Evolutionary conservation across 176 grass and related monocot genomes (phyloP), one percentile per base, ranked within the genome.

Genomic region (Oryza meyeriana): DNA sequence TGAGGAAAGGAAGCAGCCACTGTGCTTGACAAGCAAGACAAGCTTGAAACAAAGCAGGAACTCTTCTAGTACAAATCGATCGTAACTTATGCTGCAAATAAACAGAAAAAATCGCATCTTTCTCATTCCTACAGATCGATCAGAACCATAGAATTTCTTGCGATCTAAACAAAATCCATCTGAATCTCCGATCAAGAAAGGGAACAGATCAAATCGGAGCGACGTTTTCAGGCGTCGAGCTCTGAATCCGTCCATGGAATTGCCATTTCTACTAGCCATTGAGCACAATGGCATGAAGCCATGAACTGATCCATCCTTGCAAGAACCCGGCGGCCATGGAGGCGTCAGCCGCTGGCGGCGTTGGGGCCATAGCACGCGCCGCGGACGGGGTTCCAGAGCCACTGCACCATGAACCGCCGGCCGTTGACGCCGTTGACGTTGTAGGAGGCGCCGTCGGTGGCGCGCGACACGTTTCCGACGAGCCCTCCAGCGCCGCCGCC

Each of bases 371-470:
- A 90, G 65, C 93, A 99, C 64, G 75, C 68, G 39, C 80, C 77
- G 45, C 70, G 84, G 26, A 85, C 79, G 1, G 68, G 87, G 77
- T 94, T 88, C 96, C 96, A 99, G 55, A 99, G 52, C 96, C 96
- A 99, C 88, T 93, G 93, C 73, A 99, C 71, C 28, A 99, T 61
- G 79, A 95, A 99, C 42, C 85, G 86, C 33, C 93, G 81, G 30
- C 96, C 93, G 45, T 93, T 91, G 61, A 86, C 71, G 26, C 96
- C 96, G 52, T 95, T 88, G 8, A 95, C 61, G 66, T 95, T 99
- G 85, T 93, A 99, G 12, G 89, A 69, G 28, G 4, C 71, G 33
- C 93, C 96, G 33, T 88, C 87, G 17, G 86, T 40, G 34, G 66
- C 76, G 24, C 40, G 84, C 27, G 62, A 91, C 42, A 99, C 93